Base-by-base conservation (phyloP, 345 rosid species). In the Trapa bicornis region DNA sequence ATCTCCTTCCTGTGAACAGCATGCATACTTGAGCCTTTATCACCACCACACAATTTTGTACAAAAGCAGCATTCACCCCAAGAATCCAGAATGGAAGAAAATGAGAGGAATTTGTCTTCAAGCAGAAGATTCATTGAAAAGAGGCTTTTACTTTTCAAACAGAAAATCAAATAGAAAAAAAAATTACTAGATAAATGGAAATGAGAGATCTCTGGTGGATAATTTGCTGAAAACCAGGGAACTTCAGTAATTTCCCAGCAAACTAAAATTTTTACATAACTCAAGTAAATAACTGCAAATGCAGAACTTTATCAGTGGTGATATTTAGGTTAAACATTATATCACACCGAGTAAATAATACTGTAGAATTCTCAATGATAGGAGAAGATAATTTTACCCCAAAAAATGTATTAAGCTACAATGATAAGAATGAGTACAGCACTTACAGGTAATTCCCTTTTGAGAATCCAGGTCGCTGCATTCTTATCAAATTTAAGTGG, bases 391-490 rank as follows among this genome's bases (percentile, higher is more conserved):
- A 50, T 22, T 22, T 22, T 22, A 22, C 29, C 0, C 29, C 29
- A 22, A 22, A 22, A 22, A 22, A 22, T 22, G 17, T 2, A 15
- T 15, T 17, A 4, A 50, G 6, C 22, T 5, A 17, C 22, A 65
- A 41, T 1, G 37, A 42, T 33, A n/a, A 11, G 52, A 8, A 29
- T 65, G 37, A 36, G 54, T 6, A 67, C 38, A 42, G 50, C 62
- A 75, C 90, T 80, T 73, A 87, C 99, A 47, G 89, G 82, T 66
- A 94, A 53, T 76, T 91, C 92, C 80, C 80, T 87, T 74, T 71
- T 37, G 41, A 88, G 83, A 76, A 64, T 80, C 99, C 99, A 94
- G 48, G 73, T 60, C 14, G 89, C 85, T 45, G 71, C 78, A 63
- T 78, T 77, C 74, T 80, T 54, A 48, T 94, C 82, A 73, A 82